Evolutionary conservation across 805 yeast genomes (phyloP), one percentile per base, ranked within the genome.

Genomic region (Monosporozyma aquatica): DNA sequence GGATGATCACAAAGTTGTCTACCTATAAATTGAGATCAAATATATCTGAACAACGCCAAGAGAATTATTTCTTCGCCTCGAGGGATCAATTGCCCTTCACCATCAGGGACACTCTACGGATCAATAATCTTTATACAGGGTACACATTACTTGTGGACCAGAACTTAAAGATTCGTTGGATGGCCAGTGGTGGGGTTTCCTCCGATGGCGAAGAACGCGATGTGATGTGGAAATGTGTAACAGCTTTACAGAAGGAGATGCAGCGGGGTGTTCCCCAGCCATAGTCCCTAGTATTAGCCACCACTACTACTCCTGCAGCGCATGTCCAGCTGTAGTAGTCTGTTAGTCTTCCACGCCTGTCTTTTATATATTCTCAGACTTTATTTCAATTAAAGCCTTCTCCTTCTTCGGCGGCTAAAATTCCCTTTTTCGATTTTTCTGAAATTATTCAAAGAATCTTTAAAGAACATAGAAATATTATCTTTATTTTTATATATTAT

Each of bases 91-190:
- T 86, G 24, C 70, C 79, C 2, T 70, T 73, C 44, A 75, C 70
- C 15, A 62, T 76, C 5, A 75, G 83, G 51, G 78, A 78, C 42
- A 60, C 72, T 21, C 61, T 90, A 27, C 66, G 74, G 38, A 75
- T 87, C 50, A 80, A 78, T 43, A 90, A 90, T 57, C 72, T 76
- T 18, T 83, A 82, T 52, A 76, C 94, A 2, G 97, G 97, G 0
- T 87, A 85, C 56, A 67, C 87, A 9, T 82, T 87, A 49, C 66
- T 90, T 4, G 72, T 92, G 27, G 98, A 92, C 56, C 69, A 68
- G 13, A 67, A 77, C 11, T 80, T 82, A 40, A 80, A 74, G 53
- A 81, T 92, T 42, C 70, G 97, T 52, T 90, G 97, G 97, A 87
- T 87, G 20, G 84, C 87, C 4, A 77, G 94, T 51, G 98, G 97